Evolutionary conservation across 768 basidiomycete genomes (phyloP).

Genomic region (Rhizopogon vinicolor): DNA sequence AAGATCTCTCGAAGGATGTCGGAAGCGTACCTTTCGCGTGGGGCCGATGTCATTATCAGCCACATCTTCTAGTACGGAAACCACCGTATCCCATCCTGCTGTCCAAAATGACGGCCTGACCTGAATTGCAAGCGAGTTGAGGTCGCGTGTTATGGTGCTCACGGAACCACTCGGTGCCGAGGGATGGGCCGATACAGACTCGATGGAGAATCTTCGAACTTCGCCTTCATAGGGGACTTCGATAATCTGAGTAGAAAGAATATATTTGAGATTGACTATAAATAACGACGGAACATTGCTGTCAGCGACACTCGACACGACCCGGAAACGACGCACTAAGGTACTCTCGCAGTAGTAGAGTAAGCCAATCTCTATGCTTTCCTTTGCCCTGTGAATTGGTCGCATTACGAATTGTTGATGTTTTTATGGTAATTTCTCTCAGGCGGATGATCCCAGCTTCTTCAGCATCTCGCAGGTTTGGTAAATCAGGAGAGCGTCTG

Average conservation of each 20-base stretch:
- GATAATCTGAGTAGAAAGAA: constrained; percentile 56
- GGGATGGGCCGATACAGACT: constrained; percentile 34
- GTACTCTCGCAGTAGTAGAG: constrained; percentile 58
- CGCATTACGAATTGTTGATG: constrained; percentile 13
- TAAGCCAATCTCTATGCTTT: constrained; percentile 62
- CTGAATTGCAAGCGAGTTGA: constrained; percentile 43
- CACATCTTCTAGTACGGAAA: constrained; percentile 36
- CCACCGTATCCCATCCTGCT: constrained; percentile 63
- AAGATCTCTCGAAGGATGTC: constrained; percentile 5
- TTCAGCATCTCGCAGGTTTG: constrained; percentile 43
- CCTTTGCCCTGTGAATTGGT: constrained; percentile 14
- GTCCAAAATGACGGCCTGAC: constrained; percentile 47
- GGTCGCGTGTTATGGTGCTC: constrained; percentile 32
- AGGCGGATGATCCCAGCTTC: constrained; percentile 52
- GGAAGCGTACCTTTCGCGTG: constrained; percentile 29
- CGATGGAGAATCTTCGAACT: constrained; percentile 52
- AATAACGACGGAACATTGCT: constrained; percentile 4
- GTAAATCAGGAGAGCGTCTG: constrained; percentile 40
- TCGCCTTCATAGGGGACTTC: constrained; percentile 62
- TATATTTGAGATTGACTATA: constrained; percentile 68
- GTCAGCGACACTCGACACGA: neutral
- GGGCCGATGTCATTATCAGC: constrained; percentile 19
- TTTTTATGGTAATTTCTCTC: constrained; percentile 37
- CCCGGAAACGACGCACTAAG: constrained; percentile 44
- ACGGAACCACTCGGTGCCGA: constrained; percentile 14